Base-by-base conservation (phyloP, 2,329 filamentous ascomycete genomes). In the Phialophora macrospora region DNA sequence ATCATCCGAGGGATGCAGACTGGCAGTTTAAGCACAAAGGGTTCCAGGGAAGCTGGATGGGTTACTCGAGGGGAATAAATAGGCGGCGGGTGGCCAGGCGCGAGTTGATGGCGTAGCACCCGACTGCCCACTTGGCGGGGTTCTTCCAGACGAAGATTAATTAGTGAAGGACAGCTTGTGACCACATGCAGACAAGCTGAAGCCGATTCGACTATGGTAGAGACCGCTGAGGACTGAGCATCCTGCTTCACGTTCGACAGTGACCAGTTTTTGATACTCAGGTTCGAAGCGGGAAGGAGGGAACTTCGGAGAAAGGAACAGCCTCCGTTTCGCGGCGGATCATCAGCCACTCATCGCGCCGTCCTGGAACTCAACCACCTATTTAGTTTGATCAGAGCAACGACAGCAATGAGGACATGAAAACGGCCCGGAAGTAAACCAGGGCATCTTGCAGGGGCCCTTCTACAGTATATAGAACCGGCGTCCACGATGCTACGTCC, bases 31-130 rank as follows among this genome's bases (percentile, higher is more conserved):
- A 44, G 38, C 38, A 8, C 17, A 44, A n/a, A 44, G 20, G 14
- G n/a, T 17, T 2, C 17, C 17, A 8, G 5, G 17, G 17, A 44
- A 44, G 38, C 38, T 3, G 38, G 38, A 44, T 8, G 38, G 6
- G 2, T 7, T 24, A 48, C 28, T 26, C 34, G 46, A 14, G 46
- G 41, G 14, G 26, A 64, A 26, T 54, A 51, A 34, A 61, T 66
- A 34, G 41, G 38, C 60, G 52, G 12, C 26, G 26, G 41, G 32
- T 17, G 34, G 48, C 22, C 66, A 70, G 68, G 68, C 68, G 66
- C 59, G 55, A 63, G 30, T 57, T 28, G 66, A 68, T 70, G 66
- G 68, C 68, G 68, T 59, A 64, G 65, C 65, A 51, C 48, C 26
- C 22, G 4, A 3, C 11, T 12, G 48, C 48, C 48, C 4, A 22